These are phyloP conservation scores for Suillus hirtellus DNA, from an alignment of 768 basidiomycete species.

Conservation along the genomic window DNA sequence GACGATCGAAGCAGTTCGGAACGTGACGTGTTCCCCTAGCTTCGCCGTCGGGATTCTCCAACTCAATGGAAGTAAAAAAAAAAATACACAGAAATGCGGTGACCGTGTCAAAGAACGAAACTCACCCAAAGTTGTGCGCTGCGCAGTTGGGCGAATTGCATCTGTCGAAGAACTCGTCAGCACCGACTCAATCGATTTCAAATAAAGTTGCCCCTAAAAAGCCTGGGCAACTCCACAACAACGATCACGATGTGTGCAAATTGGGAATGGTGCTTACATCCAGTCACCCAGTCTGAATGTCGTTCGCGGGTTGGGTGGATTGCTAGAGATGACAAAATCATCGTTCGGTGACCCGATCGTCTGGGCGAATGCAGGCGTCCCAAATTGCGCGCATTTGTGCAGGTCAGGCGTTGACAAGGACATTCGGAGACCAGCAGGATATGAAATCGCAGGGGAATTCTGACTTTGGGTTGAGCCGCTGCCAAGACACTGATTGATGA, in stretches of 20 bases:
- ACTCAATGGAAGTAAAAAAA: not conserved
- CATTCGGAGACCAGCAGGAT: conserved; percentile 31
- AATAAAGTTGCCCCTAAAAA: conserved; percentile 18
- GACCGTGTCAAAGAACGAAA: conserved; percentile 21
- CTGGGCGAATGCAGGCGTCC: conserved; percentile 10
- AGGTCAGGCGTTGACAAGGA: conserved; percentile 36
- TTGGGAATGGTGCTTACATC: conserved; percentile 56
- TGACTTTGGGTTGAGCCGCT: conserved; percentile 1
- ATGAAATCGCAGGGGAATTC: conserved; percentile 12
- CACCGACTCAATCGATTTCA: conserved; percentile 19
- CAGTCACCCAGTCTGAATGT: conserved; percentile 72
- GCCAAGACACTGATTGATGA: conserved; percentile 27
- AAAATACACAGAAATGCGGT: not conserved
- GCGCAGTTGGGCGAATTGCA: conserved; percentile 69
- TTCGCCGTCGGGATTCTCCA: not conserved
- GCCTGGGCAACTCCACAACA: conserved; percentile 4
- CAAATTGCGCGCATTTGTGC: conserved; percentile 23
- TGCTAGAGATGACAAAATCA: conserved; percentile 62
- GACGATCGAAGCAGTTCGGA: conserved; percentile 6
- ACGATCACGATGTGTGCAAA: conserved; percentile 8
- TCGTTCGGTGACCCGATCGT: conserved; percentile 17
- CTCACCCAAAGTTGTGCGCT: conserved; percentile 86
- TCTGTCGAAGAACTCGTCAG: conserved; percentile 39
- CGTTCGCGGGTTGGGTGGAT: conserved; percentile 69
- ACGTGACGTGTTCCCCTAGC: not conserved